Conservation (phyloP, 1,139 yeast species). For the Candida albicans region DNA sequence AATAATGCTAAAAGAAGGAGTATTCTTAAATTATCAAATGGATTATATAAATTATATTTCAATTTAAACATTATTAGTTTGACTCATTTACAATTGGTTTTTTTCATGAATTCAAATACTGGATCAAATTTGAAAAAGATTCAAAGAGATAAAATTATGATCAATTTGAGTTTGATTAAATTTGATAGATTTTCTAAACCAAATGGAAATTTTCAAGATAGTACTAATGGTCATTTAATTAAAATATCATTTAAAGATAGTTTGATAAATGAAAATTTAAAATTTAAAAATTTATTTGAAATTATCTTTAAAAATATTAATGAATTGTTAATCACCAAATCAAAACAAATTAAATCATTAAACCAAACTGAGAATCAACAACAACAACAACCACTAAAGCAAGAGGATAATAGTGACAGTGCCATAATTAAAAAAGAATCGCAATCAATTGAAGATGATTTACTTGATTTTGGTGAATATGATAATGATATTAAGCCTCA, state of each 20-base stretch:
- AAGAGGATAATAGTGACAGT: no score
- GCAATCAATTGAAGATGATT: slow-evolving; percentile 8
- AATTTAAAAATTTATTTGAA: slow-evolving; percentile 43
- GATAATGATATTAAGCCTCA: background rate
- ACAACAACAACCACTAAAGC: slow-evolving; percentile 12
- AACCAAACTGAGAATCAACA: slow-evolving; percentile 7
- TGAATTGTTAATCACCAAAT: slow-evolving; percentile 21
- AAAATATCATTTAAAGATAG: slow-evolving; percentile 40
- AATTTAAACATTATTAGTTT: slow-evolving; percentile 36
- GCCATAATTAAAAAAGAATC: background rate
- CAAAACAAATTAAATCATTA: background rate
- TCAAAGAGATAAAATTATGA: slow-evolving; percentile 35
- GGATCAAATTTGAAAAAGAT: slow-evolving; percentile 32
- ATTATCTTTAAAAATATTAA: slow-evolving; percentile 36
- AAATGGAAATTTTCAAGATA: slow-evolving; percentile 24
- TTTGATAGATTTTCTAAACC: slow-evolving; percentile 16
- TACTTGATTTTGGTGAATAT: slow-evolving; percentile 6
- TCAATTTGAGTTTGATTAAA: slow-evolving; percentile 30
- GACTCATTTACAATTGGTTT: slow-evolving; percentile 36
- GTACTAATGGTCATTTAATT: slow-evolving; percentile 22
- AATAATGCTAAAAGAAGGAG: slow-evolving; percentile 12
- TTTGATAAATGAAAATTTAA: slow-evolving; percentile 38
- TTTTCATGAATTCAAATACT: slow-evolving; percentile 29
- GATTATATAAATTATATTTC: slow-evolving; percentile 31
- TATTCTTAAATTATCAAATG: slow-evolving; percentile 28